A percentile compares a stretch with the other conserved stretches of the same genome.
Conservation (phyloP, 2,329 filamentous ascomycete species). For the Alternaria viburni region DNA sequence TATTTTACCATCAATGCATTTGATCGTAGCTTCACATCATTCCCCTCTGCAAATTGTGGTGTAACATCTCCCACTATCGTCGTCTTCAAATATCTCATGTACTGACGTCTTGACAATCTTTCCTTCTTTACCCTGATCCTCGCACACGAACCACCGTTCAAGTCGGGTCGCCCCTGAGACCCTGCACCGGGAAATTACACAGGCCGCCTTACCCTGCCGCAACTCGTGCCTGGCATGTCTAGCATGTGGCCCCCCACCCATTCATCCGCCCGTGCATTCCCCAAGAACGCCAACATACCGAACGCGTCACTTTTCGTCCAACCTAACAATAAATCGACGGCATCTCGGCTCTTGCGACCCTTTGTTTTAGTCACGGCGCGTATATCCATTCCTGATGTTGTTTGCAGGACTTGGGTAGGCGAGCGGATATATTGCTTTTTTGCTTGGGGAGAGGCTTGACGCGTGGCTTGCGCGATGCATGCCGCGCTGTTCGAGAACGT, state of each 20-base stretch:
- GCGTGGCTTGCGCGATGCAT: neutral
- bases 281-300: neutral
- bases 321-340: neutral
- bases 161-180: neutral
- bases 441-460: neutral
- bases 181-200: constrained; percentile 5
- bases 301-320: neutral
- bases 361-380: neutral
- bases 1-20: neutral
- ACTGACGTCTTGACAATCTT: neutral
- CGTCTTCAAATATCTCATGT: neutral
- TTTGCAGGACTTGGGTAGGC: neutral
- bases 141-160: neutral
- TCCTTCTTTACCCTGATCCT: neutral
- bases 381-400: neutral
- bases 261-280: neutral
- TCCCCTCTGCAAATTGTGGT: too few relatives aligned
- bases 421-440: neutral
- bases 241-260: neutral
- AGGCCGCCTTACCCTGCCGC: neutral
- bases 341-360: neutral
- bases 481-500: neutral
- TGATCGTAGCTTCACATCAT: neutral
- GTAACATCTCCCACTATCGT: too few relatives aligned
- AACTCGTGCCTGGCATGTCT: neutral